Evolutionary conservation across 1,284 basidiomycete species (phyloP).

Genomic region (Fomitiporia mediterranea): DNA sequence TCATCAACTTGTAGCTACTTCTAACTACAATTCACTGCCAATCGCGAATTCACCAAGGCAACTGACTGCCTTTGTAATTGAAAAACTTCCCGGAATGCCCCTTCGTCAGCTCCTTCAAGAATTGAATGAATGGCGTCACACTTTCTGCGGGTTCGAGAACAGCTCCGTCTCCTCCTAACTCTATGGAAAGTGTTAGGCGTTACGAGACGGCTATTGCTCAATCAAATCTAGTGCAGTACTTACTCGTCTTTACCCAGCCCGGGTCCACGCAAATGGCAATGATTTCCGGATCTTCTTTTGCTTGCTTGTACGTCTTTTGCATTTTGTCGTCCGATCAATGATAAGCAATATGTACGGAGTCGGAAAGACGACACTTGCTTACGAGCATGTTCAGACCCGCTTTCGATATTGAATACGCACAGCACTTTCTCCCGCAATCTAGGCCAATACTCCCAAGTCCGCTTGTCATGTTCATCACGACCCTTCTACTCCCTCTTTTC

Average conservation of each 20-base stretch:
- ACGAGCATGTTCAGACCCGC: conserved; percentile 26
- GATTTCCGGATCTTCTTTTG: conserved; percentile 23
- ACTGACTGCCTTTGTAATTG: conserved; percentile 18
- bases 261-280: conserved; percentile 24
- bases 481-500: conserved; percentile 30
- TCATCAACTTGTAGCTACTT: background rate
- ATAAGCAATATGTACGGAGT: background rate
- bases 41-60: conserved; percentile 16
- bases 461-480: conserved; percentile 34
- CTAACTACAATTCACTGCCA: background rate
- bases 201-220: background rate
- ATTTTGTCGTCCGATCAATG: no score
- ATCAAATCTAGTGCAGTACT: conserved; percentile 1
- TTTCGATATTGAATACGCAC: conserved; percentile 25
- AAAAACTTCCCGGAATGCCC: conserved; percentile 20
- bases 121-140: conserved; percentile 14
- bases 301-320: conserved; percentile 25
- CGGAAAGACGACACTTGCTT: background rate
- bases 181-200: background rate
- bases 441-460: conserved; percentile 31
- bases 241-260: conserved; percentile 26
- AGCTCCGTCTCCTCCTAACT: conserved; percentile 22
- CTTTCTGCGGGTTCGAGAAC: conserved; percentile 20
- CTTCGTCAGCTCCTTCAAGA: conserved; percentile 12
- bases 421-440: conserved; percentile 22